Conservation (phyloP, 2,329 filamentous ascomycete genomes). For the Lachnellula subtilissima region DNA sequence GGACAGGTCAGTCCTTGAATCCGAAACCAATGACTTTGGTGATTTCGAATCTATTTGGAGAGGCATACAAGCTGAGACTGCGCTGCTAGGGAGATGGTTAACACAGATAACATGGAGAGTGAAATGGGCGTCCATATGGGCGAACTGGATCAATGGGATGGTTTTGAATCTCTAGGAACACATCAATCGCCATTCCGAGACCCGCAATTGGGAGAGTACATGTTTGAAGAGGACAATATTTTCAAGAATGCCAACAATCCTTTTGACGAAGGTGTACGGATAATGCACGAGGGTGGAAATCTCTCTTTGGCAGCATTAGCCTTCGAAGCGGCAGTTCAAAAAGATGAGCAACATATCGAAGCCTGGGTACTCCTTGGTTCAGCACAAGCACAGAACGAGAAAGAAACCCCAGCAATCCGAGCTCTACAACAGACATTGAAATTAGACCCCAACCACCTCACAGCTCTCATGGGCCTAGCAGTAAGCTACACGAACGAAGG, state of each 20-base stretch:
- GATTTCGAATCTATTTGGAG: constrained; percentile 89
- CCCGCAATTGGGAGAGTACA: constrained; percentile 79
- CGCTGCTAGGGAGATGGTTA: constrained; percentile 63
- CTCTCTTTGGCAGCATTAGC: constrained; percentile 88
- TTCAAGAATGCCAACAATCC: constrained; percentile 78
- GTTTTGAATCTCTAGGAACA: constrained; percentile 64
- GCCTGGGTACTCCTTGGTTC: constrained; percentile 92
- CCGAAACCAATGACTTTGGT: constrained; percentile 71
- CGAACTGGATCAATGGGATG: constrained; percentile 76
- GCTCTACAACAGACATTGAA: constrained; percentile 88
- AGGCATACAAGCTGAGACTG: constrained; percentile 73
- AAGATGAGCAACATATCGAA: constrained; percentile 79
- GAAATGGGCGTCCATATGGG: constrained; percentile 60
- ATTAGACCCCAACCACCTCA: constrained; percentile 78
- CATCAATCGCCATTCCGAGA: constrained; percentile 61
- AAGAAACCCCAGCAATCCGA: constrained; percentile 91
- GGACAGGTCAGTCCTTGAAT: constrained; percentile 73
- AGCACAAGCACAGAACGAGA: constrained; percentile 96
- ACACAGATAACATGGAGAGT: constrained; percentile 52
- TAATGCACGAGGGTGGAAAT: constrained; percentile 91
- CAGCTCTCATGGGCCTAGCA: constrained; percentile 89
- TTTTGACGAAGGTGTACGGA: constrained; percentile 87
- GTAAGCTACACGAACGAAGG: constrained; percentile 99
- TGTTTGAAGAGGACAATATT: constrained; percentile 92
- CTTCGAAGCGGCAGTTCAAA: constrained; percentile 92